Conservation (phyloP, 148 eudicot genomes). For the Rhododendron ovatum region DNA sequence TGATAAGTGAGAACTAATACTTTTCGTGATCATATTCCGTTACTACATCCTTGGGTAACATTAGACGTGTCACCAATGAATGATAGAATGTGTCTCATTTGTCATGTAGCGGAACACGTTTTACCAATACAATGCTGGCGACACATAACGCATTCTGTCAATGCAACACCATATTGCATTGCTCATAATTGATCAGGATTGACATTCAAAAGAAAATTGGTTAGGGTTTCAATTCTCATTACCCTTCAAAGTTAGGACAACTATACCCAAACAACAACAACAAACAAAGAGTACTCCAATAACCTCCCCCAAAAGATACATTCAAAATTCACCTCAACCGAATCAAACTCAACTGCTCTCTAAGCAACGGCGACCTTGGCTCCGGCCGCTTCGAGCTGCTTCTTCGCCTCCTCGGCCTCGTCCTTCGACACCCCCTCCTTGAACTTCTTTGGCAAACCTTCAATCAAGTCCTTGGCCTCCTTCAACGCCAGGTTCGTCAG, state of each 20-base stretch:
- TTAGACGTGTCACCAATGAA: no score
- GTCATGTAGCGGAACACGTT: no score
- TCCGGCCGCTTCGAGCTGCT: conserved; percentile 87
- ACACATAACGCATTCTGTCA: no score
- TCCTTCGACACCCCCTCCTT: conserved; percentile 76
- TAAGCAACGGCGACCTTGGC: conserved; percentile 64
- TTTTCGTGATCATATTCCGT: no score
- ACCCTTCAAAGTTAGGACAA: background rate
- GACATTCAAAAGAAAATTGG: background rate
- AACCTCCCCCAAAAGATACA: background rate
- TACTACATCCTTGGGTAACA: no score
- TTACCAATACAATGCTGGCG: no score
- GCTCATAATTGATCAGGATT: background rate
- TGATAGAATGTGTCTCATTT: no score
- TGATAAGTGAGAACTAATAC: no score
- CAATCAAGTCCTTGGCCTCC: conserved; percentile 85
- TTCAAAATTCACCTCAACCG: conserved; percentile 17
- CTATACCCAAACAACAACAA: conserved; percentile 16
- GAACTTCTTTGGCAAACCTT: conserved; percentile 84
- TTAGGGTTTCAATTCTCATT: background rate
- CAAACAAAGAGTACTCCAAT: background rate
- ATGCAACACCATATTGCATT: background rate
- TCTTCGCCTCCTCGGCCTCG: conserved; percentile 85
- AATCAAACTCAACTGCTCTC: background rate
- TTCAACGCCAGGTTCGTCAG: conserved; percentile 73